Evolutionary conservation across 2,329 filamentous ascomycete genomes (phyloP).

Genomic region (Myotisia sp.): DNA sequence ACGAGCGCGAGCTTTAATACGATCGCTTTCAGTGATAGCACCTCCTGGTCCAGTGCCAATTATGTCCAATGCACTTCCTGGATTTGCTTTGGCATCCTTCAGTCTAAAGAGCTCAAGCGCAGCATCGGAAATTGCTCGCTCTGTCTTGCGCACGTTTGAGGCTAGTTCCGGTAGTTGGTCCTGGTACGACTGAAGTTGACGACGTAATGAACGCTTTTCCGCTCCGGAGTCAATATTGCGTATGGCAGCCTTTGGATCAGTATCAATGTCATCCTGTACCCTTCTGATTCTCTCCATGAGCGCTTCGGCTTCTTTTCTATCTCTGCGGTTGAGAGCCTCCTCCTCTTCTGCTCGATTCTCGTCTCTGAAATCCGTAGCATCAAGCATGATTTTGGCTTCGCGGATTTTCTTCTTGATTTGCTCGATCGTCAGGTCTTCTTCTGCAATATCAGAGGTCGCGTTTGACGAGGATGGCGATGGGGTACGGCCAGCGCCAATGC

Average conservation of each 20-base stretch:
- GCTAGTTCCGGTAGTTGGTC: slow-evolving; percentile 86
- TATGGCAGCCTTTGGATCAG: slow-evolving; percentile 63
- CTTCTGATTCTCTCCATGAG: slow-evolving; percentile 83
- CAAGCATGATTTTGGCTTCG: slow-evolving; percentile 85
- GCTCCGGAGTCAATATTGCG: slow-evolving; percentile 68
- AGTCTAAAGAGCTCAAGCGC: slow-evolving; percentile 84
- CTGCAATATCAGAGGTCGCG: slow-evolving; percentile 45
- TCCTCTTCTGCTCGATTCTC: slow-evolving; percentile 83
- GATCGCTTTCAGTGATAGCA: slow-evolving; percentile 77
- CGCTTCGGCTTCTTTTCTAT: slow-evolving; percentile 84
- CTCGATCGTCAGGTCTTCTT: slow-evolving; percentile 71
- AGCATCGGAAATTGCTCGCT: slow-evolving; percentile 84
- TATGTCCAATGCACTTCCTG: slow-evolving; percentile 62
- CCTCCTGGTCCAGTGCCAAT: slow-evolving; percentile 89
- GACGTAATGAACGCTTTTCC: slow-evolving; percentile 70
- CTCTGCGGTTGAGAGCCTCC: slow-evolving; percentile 75
- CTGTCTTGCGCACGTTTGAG: slow-evolving; percentile 77
- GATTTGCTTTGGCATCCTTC: slow-evolving; percentile 83
- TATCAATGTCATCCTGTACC: slow-evolving; percentile 87
- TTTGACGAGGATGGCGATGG: slow-evolving; percentile 69
- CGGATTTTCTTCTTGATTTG: slow-evolving; percentile 84
- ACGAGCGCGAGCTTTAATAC: slow-evolving; percentile 85
- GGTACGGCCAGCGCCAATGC: slow-evolving; percentile 57
- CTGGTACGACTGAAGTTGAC: slow-evolving; percentile 74
- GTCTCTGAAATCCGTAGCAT: slow-evolving; percentile 92